phyloP scores from a whole-genome alignment of 768 basidiomycete species.

The Clitopilus passeckerianus region DNA sequence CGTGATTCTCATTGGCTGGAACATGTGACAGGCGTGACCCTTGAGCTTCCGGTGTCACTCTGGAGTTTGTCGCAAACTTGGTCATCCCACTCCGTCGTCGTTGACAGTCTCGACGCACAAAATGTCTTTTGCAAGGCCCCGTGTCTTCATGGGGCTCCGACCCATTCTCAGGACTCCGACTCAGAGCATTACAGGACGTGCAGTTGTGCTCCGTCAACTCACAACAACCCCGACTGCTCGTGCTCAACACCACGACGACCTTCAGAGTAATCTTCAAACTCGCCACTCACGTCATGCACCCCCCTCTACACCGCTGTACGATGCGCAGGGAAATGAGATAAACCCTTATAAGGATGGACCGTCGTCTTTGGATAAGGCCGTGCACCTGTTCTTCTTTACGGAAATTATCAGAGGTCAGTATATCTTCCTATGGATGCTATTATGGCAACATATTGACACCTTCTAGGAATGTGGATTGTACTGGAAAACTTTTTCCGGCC shows the following conservation, averaged over 20 bases:
- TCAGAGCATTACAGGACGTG: constrained; percentile 22
- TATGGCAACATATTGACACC: constrained; percentile 10
- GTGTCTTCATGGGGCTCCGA: constrained; percentile 47
- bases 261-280: constrained; percentile 25
- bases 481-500: constrained; percentile 88
- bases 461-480: constrained; percentile 95
- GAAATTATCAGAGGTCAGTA: constrained; percentile 92
- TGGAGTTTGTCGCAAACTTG: constrained; percentile 9
- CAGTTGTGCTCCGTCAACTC: constrained; percentile 46
- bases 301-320: constrained; percentile 18
- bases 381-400: constrained; percentile 96
- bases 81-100: constrained; percentile 28
- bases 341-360: constrained; percentile 77
- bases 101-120: constrained; percentile 33
- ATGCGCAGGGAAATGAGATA: constrained; percentile 45
- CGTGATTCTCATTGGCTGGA: constrained; percentile 41
- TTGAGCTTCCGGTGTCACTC: constrained; percentile 24
- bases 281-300: constrained; percentile 7
- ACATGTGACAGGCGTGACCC: constrained; percentile 27
- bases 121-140: constrained; percentile 57
- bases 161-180: constrained; percentile 28
- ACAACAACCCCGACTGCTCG: constrained; percentile 36
- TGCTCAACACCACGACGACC: constrained; percentile 28
- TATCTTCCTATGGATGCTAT: not conserved
- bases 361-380: constrained; percentile 92